These are phyloP conservation scores for Paracoccidioides lutzii DNA, from an alignment of 2,329 filamentous ascomycete genomes.

Conservation along the genomic window DNA sequence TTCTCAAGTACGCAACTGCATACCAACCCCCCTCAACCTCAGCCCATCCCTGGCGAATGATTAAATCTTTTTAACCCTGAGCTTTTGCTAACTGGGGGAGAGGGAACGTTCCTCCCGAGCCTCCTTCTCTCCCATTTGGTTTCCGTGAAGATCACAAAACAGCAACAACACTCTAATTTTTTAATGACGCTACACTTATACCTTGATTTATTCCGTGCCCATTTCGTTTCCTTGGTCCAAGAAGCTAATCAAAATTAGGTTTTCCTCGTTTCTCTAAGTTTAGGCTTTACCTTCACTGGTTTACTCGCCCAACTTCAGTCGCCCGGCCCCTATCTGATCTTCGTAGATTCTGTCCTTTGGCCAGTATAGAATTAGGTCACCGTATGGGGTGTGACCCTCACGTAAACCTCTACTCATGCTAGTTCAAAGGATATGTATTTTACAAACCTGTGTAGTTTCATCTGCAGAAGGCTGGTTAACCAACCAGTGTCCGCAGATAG, in stretches of 20 bases:
- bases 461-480: too few species aligned
- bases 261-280: background rate
- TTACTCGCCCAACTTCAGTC: too few species aligned
- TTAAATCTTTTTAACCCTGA: conserved; percentile 58
- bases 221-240: background rate
- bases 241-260: background rate
- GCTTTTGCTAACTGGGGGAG: conserved; percentile 15
- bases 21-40: background rate
- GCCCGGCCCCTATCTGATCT: too few species aligned
- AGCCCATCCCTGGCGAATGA: conserved; percentile 35
- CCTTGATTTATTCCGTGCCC: background rate
- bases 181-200: conserved; percentile 43
- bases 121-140: conserved; percentile 5
- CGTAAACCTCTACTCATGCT: too few species aligned
- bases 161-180: conserved; percentile 62
- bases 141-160: conserved; percentile 45
- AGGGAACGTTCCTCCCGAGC: background rate
- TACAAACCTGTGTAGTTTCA: too few species aligned
- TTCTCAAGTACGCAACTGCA: background rate
- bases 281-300: background rate
- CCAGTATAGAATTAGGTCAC: too few species aligned
- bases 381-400: background rate
- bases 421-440: too few species aligned
- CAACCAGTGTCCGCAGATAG: too few species aligned
- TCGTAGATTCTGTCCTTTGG: too few species aligned